These are phyloP conservation scores for Mollisiaceae sp. DNA, from an alignment of 2,329 filamentous ascomycete genomes.

Conservation along the genomic window DNA sequence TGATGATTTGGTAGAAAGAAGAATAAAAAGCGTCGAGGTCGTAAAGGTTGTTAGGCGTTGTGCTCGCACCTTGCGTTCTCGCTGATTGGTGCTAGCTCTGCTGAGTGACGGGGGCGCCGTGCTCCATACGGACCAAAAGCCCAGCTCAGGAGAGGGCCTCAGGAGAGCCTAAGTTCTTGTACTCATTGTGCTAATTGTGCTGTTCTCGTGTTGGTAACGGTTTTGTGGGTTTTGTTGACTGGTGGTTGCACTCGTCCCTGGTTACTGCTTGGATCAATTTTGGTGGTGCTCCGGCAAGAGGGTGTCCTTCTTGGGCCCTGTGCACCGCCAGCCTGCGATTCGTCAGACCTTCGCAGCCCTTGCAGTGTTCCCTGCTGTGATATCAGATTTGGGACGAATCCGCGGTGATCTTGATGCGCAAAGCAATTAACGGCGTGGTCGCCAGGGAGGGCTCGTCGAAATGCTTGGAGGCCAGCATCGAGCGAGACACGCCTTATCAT, in stretches of 20 bases:
- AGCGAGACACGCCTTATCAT: neutral
- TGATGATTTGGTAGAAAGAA: no score
- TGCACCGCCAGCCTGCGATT: neutral
- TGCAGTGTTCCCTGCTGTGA: neutral
- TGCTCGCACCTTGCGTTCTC: no score
- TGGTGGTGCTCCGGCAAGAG: constrained; percentile 3
- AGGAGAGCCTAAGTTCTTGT: neutral
- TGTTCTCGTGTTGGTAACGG: neutral
- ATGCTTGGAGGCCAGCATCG: no score
- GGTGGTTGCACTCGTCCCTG: neutral
- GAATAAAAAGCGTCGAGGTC: no score
- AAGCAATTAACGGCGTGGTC: neutral
- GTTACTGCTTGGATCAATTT: constrained; percentile 2
- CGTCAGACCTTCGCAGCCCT: neutral
- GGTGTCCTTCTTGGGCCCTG: neutral
- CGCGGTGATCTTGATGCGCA: neutral
- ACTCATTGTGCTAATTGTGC: neutral
- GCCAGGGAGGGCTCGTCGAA: neutral
- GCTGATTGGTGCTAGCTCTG: no score
- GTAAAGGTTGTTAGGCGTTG: no score
- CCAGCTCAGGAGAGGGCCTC: neutral
- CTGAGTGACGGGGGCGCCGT: no score
- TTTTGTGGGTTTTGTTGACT: neutral
- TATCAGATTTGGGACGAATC: constrained; percentile 4
- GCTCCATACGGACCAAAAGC: neutral